Evolutionary conservation across 305 asterid species (phyloP), one percentile per base, ranked within the genome.

Genomic region (Withania somnifera): DNA sequence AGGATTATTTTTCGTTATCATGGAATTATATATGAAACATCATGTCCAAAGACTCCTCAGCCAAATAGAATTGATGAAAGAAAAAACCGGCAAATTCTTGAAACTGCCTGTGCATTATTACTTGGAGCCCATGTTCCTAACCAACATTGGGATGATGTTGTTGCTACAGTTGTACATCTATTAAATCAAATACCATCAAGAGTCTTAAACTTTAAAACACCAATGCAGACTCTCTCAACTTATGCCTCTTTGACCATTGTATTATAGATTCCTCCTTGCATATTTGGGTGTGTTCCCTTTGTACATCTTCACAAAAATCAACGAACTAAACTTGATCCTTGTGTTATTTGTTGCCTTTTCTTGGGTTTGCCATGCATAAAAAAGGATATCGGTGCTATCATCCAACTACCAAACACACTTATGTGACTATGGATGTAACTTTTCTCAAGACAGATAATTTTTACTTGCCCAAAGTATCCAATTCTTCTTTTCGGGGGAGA

Each of bases 301-400:
- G 84, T 84, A 0, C 84, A 80, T 7, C 52, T 80, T 2, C 78
- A 71, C n/a, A 84, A 71, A 36, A 80, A 71, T 19, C 86, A 79
- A 2, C 8, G 77, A 4, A 66, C 67, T 0, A 83, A 79, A 20
- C 28, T 83, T 1, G 86, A 83, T 32, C 86, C 75, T 5, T 79
- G 83, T 79, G 83, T 42, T 0, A 15, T 77, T 20, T 5, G 52
- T 1, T 36, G 63, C 8, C 2, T 77, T 64, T 83, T 50, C 45
- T 79, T 3, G 54, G 82, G 7, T 81, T 81, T 53, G 77, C 14
- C 2, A 11, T 5, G 13, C 52, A 47, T 47, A 11, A 47, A 17
- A 11, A 47, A 47, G 52, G 1, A 2, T 11, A 47, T 47, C 3
- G 17, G 0, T 47, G 5, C 0, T 47, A 47, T 42, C 6, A 47